Evolutionary conservation across 306 rosid genomes (phyloP).

Genomic region (Psophocarpus tetragonolobus): DNA sequence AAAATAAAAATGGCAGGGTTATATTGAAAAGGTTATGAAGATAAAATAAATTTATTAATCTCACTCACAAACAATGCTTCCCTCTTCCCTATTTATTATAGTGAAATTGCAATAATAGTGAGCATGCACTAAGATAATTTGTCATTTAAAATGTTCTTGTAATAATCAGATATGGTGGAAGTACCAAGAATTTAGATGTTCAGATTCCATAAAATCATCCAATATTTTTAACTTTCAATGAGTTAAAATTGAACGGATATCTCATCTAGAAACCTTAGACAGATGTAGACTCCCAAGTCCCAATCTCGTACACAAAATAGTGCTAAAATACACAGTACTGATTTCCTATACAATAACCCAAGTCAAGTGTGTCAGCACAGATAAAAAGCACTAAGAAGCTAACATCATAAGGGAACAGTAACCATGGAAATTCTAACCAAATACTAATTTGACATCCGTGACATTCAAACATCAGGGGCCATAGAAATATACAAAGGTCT

Average conservation of each 20-base stretch:
- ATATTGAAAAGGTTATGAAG: background rate
- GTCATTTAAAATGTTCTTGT: background rate
- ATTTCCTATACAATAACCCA: background rate
- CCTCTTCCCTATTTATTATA: background rate
- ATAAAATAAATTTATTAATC: too few relatives aligned
- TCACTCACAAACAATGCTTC: background rate
- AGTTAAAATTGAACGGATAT: background rate
- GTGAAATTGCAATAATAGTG: background rate
- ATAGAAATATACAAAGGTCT: background rate
- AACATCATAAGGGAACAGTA: background rate
- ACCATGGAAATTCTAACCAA: background rate
- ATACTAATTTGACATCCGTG: background rate
- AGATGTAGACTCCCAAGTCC: background rate
- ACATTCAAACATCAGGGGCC: background rate
- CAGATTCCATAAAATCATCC: background rate
- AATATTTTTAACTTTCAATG: background rate
- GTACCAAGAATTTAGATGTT: background rate
- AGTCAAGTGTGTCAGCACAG: background rate
- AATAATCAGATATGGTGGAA: background rate
- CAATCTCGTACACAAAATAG: background rate
- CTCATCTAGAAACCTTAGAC: background rate
- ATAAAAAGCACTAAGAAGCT: background rate
- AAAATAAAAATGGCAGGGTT: background rate
- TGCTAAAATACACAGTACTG: background rate
- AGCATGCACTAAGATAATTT: background rate